Percentiles rank a stretch among this genome's conserved stretches.
Evolutionary conservation across 495 filamentous ascomycete species (phyloP).

Genomic region (Penicillium simplicissimum): DNA sequence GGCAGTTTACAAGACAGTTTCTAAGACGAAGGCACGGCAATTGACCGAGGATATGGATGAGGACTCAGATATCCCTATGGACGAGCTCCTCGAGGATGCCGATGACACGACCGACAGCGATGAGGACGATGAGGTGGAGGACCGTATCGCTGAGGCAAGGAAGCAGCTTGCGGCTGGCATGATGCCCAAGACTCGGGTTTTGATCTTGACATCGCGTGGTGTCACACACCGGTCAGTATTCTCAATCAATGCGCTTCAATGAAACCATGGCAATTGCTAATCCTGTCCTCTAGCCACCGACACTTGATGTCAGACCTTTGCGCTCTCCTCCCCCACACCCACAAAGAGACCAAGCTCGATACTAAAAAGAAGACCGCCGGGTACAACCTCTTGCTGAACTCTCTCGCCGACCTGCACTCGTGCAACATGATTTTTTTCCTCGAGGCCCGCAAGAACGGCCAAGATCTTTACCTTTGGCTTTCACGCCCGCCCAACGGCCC

Average conservation of each 20-base stretch:
- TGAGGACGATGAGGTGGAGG: conserved; percentile 41
- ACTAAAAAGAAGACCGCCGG: conserved; percentile 77
- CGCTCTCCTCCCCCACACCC: conserved; percentile 82
- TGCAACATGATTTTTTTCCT: conserved; percentile 99
- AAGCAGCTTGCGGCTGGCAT: conserved; percentile 44
- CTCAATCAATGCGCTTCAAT: not conserved
- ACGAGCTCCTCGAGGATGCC: conserved; percentile 40
- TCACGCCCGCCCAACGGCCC: conserved; percentile 93
- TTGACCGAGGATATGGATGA: conserved; percentile 36
- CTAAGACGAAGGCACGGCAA: conserved; percentile 56
- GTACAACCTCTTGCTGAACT: conserved; percentile 86
- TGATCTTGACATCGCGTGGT: conserved; percentile 87
- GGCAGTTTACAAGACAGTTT: conserved; percentile 89
- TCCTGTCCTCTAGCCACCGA: conserved; percentile 63
- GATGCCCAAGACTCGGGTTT: conserved; percentile 66
- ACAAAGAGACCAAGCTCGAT: conserved; percentile 95
- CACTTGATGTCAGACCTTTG: conserved; percentile 91
- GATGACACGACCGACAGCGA: conserved; percentile 53
- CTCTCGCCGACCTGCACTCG: conserved; percentile 95
- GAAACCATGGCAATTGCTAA: conserved; percentile 8
- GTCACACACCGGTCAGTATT: conserved; percentile 78
- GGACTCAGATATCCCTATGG: conserved; percentile 40
- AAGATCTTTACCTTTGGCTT: conserved; percentile 94
- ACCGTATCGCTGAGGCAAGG: conserved; percentile 34
- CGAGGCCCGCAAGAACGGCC: conserved; percentile 84